Base-by-base conservation (phyloP, 164 flowering plant genomes). In the Saururus chinensis region DNA sequence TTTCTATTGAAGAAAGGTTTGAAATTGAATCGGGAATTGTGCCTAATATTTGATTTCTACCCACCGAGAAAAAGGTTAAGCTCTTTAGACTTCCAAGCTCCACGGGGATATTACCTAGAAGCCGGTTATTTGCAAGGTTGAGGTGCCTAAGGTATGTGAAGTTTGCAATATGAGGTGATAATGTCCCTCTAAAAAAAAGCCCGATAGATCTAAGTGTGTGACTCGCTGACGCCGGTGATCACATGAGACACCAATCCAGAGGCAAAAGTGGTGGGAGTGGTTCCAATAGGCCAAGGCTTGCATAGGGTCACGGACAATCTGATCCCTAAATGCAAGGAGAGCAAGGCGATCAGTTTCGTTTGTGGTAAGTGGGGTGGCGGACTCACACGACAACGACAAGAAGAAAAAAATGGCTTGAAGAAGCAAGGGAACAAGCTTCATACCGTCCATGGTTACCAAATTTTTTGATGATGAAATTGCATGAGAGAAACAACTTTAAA, bases 181-280 rank as follows among this genome's bases (percentile, higher is more conserved):
- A 19, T 7, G 58, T 22, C 1, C 85, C 81, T 0, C 7, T 19
- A 30, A 82, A 69, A 14, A 66, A 69, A 48, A 56, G 24, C 20
- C 9, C 4, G 60, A 7, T 4, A 82, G 70, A 51, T 61, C 61
- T 37, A 82, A 66, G 26, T 49, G 48, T 4, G 73, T 9, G 40
- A 78, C 56, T 21, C 56, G 19, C 9, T 30, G 40, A 20, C 69
- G 60, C 12, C 42, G 61, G 20, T 7, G 21, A 59, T 74, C 64
- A 68, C 86, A 82, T 20, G 1, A 12, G 24, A 82, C 73, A 16
- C 80, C 80, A 7, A 70, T 68, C 83, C 83, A 82, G 30, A 61
- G 69, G 75, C 82, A 77, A 55, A 66, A 73, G 71, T 30, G 37
- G 37, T 2, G 37, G 6, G 37, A 30, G 37, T 2, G 37, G 6